phyloP scores from a whole-genome alignment of 2,329 filamentous ascomycete species.

The Cladosporium sp. region DNA sequence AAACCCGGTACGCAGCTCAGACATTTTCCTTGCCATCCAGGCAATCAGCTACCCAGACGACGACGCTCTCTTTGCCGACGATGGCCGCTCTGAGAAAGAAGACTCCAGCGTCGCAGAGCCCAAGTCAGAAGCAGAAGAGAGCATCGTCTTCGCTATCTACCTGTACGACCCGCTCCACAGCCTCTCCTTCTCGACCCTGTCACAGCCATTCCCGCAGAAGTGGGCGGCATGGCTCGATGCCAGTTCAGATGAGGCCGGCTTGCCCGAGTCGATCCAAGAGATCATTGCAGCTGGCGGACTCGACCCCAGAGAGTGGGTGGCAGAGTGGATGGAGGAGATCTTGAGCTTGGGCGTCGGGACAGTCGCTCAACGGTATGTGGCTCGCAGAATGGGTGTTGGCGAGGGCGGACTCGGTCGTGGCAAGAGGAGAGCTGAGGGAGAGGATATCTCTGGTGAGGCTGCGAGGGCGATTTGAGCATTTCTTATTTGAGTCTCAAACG shows the following conservation, averaged over 20 bases:
- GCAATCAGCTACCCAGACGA: constrained; percentile 67
- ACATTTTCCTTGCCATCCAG: constrained; percentile 95
- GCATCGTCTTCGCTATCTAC: constrained; percentile 71
- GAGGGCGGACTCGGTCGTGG: constrained; percentile 65
- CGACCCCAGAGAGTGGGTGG: constrained; percentile 93
- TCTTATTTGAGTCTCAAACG: not conserved
- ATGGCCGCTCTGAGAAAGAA: constrained; percentile 36
- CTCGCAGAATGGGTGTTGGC: constrained; percentile 90
- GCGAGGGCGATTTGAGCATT: constrained; percentile 47
- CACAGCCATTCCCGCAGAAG: constrained; percentile 74
- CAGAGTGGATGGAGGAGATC: constrained; percentile 92
- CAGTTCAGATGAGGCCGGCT: constrained; percentile 42
- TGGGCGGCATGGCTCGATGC: constrained; percentile 94
- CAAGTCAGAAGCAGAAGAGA: constrained; percentile 52
- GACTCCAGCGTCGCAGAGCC: constrained; percentile 45
- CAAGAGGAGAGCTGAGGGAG: constrained; percentile 52
- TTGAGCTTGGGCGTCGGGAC: constrained; percentile 74
- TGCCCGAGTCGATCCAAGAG: constrained; percentile 81
- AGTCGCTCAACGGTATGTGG: constrained; percentile 92
- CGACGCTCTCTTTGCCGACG: constrained; percentile 63
- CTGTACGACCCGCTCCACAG: constrained; percentile 85
- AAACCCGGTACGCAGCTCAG: constrained; percentile 86
- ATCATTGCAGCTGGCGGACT: constrained; percentile 73
- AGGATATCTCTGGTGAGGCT: constrained; percentile 56
- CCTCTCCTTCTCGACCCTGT: constrained; percentile 78